Percentiles rank a stretch among this genome's conserved stretches.
These are phyloP conservation scores for Euphorbia tirucalli DNA, from an alignment of 345 rosid species.

Conservation along the genomic window DNA sequence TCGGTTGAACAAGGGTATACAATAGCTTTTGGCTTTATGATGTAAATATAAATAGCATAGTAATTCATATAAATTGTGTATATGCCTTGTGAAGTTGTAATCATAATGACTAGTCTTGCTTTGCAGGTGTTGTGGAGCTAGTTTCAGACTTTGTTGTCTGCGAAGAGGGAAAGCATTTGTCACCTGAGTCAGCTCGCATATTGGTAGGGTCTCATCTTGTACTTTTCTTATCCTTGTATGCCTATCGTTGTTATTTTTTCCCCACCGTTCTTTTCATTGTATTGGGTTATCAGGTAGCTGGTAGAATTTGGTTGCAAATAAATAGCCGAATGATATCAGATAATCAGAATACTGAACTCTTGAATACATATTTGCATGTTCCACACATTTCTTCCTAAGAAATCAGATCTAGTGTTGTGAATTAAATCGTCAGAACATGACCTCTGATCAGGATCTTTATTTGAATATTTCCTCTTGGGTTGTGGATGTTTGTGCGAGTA, in stretches of 20 bases:
- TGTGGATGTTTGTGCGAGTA: neutral
- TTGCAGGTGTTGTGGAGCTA: constrained; percentile 83
- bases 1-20: constrained; percentile 77
- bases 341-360: too few relatives aligned
- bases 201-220: constrained; percentile 43
- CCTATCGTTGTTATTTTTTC: neutral
- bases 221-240: neutral
- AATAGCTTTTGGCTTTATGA: constrained; percentile 6
- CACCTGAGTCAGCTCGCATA: constrained; percentile 88
- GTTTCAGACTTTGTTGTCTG: constrained; percentile 83
- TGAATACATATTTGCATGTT: too few relatives aligned
- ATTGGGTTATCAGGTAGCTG: neutral
- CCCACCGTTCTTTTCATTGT: neutral
- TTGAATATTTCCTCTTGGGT: too few relatives aligned
- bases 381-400: too few relatives aligned
- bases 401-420: neutral
- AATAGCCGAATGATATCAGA: too few relatives aligned
- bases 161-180: constrained; percentile 85
- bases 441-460: neutral
- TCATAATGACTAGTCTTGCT: neutral
- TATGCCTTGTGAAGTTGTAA: neutral
- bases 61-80: neutral
- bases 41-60: neutral
- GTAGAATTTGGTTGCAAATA: neutral
- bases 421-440: neutral